These are phyloP conservation scores for Pseudozyma sp. DNA, from an alignment of 1,284 basidiomycete species.

Conservation along the genomic window DNA sequence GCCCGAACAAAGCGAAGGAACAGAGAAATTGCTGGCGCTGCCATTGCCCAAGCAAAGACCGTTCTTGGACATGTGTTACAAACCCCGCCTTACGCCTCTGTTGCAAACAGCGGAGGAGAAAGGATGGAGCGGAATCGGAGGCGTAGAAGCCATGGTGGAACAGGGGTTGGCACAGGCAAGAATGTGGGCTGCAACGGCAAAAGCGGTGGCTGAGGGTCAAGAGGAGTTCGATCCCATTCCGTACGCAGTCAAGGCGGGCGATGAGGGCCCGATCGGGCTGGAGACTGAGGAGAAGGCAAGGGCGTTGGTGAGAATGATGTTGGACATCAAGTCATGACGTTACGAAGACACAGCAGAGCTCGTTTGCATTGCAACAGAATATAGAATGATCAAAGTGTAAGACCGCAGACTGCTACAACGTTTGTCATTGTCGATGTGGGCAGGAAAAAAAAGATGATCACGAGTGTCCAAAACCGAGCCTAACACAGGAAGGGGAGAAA, in stretches of 20 bases:
- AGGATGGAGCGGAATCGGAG: conserved; percentile 62
- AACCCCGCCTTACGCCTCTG: conserved; percentile 67
- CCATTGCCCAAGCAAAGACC: conserved; percentile 54
- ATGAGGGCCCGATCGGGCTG: conserved; percentile 45
- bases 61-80: conserved; percentile 70
- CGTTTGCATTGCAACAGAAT: no score
- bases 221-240: conserved; percentile 40
- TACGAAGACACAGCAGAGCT: no score
- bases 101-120: conserved; percentile 53
- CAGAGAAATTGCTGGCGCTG: conserved; percentile 18
- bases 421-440: no score
- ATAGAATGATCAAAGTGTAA: no score
- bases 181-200: conserved; percentile 59
- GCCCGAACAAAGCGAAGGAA: background rate
- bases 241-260: conserved; percentile 40
- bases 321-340: conserved; percentile 32
- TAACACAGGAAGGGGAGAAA: no score
- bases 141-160: conserved; percentile 69
- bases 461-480: no score
- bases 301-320: conserved; percentile 30
- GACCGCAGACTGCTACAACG: no score
- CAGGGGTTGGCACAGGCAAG: conserved; percentile 69
- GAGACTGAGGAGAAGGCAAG: conserved; percentile 44
- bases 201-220: conserved; percentile 30
- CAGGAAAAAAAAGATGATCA: no score